Conservation (phyloP, 106 monocot genomes). For the Xerophyta viscosa region DNA sequence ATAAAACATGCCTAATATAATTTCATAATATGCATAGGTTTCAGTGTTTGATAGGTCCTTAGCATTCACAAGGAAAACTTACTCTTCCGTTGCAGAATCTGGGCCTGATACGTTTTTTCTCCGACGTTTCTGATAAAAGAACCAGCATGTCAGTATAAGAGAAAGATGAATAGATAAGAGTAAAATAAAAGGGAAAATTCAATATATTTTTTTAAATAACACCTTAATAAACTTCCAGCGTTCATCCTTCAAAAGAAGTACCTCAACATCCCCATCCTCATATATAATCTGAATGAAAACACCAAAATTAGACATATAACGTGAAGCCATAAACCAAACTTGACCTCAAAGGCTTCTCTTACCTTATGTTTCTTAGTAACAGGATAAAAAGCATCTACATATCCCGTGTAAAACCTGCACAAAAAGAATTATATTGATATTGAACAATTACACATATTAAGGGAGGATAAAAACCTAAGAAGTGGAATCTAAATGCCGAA, state of each 20-base stretch:
- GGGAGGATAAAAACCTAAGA: too few relatives aligned
- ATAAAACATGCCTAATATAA: not conserved
- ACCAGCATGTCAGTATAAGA: not conserved
- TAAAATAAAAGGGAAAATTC: not conserved
- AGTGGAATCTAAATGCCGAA: not conserved
- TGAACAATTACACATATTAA: not conserved
- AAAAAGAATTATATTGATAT: not conserved
- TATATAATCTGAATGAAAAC: constrained; percentile 4
- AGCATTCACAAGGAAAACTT: not conserved
- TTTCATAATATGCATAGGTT: not conserved
- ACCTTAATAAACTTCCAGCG: constrained; percentile 6
- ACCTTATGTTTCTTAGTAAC: constrained; percentile 9
- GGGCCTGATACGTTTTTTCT: not conserved
- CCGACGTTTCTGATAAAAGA: not conserved
- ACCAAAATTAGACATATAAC: not conserved
- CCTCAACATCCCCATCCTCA: constrained; percentile 9
- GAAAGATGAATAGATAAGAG: not conserved
- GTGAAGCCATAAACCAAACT: not conserved
- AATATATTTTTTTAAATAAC: not conserved
- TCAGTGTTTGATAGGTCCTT: not conserved
- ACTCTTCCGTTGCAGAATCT: not conserved
- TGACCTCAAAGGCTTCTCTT: not conserved
- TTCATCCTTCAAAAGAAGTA: constrained; percentile 1
- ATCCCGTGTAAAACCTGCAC: constrained; percentile 3
- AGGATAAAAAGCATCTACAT: constrained; percentile 1